phyloP scores from a whole-genome alignment of 2,329 filamentous ascomycete genomes.

The Claviceps pazoutovae region DNA sequence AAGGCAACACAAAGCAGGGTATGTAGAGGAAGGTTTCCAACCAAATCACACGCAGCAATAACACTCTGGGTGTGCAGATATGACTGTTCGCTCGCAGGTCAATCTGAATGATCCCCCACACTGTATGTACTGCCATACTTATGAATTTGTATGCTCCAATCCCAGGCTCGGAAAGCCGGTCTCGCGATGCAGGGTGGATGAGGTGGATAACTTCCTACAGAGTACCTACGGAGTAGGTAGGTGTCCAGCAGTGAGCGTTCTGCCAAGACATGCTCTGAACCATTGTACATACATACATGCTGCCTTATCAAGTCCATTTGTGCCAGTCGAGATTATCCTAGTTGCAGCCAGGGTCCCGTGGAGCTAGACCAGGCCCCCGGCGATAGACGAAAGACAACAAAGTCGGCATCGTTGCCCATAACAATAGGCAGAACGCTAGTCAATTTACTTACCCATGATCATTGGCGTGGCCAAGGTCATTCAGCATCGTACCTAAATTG shows the following conservation, averaged over 20 bases:
- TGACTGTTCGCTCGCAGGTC: not conserved
- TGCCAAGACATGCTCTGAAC: conserved; percentile 1
- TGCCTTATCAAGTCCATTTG: conserved; percentile 1
- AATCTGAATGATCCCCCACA: conserved; percentile 2
- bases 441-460: not conserved
- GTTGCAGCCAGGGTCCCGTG: conserved; percentile 6
- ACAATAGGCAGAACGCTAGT: not conserved
- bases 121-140: not conserved
- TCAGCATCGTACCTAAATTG: not conserved
- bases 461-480: not conserved
- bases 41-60: not conserved
- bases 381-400: not conserved
- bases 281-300: not conserved
- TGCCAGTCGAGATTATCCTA: conserved; percentile 9
- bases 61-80: conserved; percentile 1
- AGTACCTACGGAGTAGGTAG: not conserved
- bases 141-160: conserved; percentile 1
- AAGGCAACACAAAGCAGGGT: conserved; percentile 6
- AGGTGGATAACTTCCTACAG: conserved; percentile 2
- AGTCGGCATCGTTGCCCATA: not conserved
- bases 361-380: not conserved
- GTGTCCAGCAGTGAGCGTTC: not conserved
- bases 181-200: conserved; percentile 4
- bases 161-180: conserved; percentile 3
- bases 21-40: not conserved